phyloP scores from a whole-genome alignment of 257 asterid genomes.

The Solanum paucissectum region DNA sequence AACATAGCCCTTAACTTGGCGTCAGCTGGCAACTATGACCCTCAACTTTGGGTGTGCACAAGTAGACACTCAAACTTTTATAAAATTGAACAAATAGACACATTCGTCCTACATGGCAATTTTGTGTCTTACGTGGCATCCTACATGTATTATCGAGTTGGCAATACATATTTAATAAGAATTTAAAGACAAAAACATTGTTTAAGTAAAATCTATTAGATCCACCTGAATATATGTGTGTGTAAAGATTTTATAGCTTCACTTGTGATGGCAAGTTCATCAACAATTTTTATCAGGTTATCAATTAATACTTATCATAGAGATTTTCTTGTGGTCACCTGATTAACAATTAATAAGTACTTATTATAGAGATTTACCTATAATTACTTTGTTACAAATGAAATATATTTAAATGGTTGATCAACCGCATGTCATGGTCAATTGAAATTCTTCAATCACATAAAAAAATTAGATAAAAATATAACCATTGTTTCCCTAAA shows the following conservation, averaged over 20 bases:
- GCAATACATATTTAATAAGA: background rate
- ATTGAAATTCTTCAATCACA: background rate
- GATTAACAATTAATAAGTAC: no score
- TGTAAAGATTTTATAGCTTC: background rate
- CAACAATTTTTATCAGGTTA: background rate
- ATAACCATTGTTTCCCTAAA: background rate
- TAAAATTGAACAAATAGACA: no score
- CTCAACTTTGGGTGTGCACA: no score
- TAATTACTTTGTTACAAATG: background rate
- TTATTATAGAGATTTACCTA: background rate
- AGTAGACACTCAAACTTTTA: no score
- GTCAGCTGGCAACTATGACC: no score
- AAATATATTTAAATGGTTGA: background rate
- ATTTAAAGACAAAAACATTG: background rate
- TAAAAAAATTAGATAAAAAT: background rate
- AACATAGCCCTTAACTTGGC: no score
- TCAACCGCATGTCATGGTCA: background rate
- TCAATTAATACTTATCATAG: background rate
- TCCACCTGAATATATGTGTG: background rate
- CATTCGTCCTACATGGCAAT: no score
- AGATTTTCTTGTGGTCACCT: background rate
- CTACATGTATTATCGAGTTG: no score
- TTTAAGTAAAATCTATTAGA: background rate
- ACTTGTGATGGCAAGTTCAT: background rate
- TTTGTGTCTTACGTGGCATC: no score